A percentile compares a stretch with the other conserved stretches of the same genome.
Evolutionary conservation across 2,329 filamentous ascomycete genomes (phyloP).

Genomic region (Neofusicoccum sp.): DNA sequence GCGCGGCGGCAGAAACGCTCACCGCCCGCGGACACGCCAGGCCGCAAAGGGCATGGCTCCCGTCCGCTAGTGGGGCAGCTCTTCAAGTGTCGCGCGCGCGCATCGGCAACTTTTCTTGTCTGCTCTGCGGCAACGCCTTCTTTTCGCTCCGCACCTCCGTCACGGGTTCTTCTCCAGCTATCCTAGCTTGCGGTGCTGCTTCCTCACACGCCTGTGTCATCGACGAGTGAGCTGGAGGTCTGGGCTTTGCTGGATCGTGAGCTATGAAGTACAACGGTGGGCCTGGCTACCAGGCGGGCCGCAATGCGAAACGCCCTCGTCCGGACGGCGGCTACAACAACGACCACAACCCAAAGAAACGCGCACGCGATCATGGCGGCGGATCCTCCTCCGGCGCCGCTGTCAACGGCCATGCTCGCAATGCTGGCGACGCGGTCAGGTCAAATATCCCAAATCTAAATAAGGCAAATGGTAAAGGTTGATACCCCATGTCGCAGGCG

Average conservation of each 20-base stretch:
- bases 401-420: too few relatives aligned
- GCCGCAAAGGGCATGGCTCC: background rate
- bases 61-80: conserved; percentile 7
- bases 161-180: background rate
- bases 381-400: too few relatives aligned
- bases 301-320: background rate
- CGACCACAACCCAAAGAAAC: background rate
- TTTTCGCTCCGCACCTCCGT: background rate
- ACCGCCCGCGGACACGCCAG: background rate
- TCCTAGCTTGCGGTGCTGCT: background rate
- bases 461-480: background rate
- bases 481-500: too few relatives aligned
- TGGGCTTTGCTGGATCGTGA: background rate
- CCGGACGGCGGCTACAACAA: background rate
- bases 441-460: background rate
- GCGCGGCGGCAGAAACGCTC: background rate
- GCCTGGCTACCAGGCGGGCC: background rate
- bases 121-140: background rate
- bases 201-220: too few relatives aligned
- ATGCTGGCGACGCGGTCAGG: too few relatives aligned
- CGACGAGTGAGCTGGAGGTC: background rate
- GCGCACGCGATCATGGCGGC: background rate
- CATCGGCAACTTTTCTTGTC: background rate
- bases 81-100: background rate
- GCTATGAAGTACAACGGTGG: background rate